These are phyloP conservation scores for Rhodotorula toruloides DNA, from an alignment of 768 basidiomycete genomes.

Conservation along the genomic window DNA sequence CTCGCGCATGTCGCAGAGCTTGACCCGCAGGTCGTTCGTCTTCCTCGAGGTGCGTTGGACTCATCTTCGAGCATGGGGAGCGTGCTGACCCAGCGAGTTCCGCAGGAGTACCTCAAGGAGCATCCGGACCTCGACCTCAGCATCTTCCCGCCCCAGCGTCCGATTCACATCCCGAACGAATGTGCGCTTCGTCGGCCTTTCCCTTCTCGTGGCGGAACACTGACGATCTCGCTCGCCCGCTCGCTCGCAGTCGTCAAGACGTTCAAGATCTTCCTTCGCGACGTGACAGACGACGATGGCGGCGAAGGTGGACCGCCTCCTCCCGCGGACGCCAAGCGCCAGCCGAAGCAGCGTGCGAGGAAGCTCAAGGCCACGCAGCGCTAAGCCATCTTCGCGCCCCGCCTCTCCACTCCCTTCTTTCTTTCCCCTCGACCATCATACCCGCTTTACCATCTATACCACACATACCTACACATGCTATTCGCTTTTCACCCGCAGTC, in stretches of 20 bases:
- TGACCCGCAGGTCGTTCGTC: slow-evolving; percentile 1
- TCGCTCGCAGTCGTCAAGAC: slow-evolving; percentile 6
- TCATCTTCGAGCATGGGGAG: no score
- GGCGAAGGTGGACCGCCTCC: background rate
- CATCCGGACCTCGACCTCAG: slow-evolving; percentile 2
- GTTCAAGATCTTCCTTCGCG: slow-evolving; percentile 17
- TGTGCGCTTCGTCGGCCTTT: background rate
- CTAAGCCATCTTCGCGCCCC: no score
- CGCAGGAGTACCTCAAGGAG: slow-evolving; percentile 5
- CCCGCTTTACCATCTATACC: no score
- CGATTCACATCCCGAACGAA: slow-evolving; percentile 20
- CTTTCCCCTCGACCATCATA: no score
- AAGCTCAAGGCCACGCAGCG: slow-evolving; percentile 1
- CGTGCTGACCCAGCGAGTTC: no score
- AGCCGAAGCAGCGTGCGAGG: background rate
- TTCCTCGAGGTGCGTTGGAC: slow-evolving; percentile 10
- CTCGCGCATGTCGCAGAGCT: slow-evolving; percentile 9
- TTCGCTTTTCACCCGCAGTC: no score
- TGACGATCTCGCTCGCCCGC: no score
- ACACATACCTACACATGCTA: no score
- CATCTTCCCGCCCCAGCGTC: slow-evolving; percentile 11
- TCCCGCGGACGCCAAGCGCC: background rate
- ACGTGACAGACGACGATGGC: slow-evolving; percentile 13
- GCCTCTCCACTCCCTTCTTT: no score
- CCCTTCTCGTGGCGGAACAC: no score